Evolutionary conservation across 805 yeast species (phyloP), one percentile per base, ranked within the genome.

Genomic region (Saturnispora kantuleensis): DNA sequence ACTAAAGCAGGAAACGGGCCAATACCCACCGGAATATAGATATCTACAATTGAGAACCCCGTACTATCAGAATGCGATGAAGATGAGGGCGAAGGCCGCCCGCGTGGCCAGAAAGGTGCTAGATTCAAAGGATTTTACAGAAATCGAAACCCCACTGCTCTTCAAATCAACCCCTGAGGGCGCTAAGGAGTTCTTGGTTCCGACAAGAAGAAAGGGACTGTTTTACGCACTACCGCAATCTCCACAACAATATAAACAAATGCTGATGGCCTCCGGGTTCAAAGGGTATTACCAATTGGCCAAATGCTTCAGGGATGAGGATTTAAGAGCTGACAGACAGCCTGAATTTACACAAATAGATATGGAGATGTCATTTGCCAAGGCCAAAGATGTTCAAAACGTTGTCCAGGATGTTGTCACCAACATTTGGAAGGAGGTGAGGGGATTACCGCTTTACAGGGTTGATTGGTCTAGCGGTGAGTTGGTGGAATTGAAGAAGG

Each of bases 261-360:
- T 93, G 35, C 67, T 93, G 31, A 93, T 93, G 88, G 95, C 97
- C 1, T 81, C 95, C 35, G 98, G 98, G 1, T 77, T 93, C 34
- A 73, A 82, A 42, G 71, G 77, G 40, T 93, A 93, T 62, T 93
- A 77, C 62, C 98, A 93, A 64, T 68, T 93, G 34, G 97, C 98
- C 3, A 80, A 77, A 56, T 93, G 99, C 60, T 93, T 93, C 60
- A 72, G 99, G 52, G 98, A 93, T 60, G 99, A 93, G 61, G 97
- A 93, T 64, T 70, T 93, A 46, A 73, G 99, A 47, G 80, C 86
- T 1, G 98, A 93, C 61, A 75, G 98, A 62, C 98, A 93, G 63
- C 97, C 97, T 0, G 98, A 93, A 60, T 93, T 93, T 60, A 93
- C 98, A 1, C 99, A 93, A 64, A 66, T 93, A n/a, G 99, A 93